phyloP scores from a whole-genome alignment of 345 rosid genomes.

The Conringia planisiliqua region DNA sequence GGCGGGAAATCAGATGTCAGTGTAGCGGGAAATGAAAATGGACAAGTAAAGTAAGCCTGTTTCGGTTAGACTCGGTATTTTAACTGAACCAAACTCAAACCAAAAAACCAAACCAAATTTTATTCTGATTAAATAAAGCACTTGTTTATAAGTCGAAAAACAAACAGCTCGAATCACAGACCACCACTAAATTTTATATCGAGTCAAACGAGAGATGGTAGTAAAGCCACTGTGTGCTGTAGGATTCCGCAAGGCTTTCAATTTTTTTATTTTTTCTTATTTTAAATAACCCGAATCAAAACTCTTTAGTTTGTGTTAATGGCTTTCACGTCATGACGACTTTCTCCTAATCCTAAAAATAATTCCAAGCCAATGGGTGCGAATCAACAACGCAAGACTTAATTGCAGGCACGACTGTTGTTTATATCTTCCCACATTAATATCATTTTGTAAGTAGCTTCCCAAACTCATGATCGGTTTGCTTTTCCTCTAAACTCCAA shows the following conservation, averaged over 20 bases:
- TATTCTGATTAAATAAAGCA: neutral
- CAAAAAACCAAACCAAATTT: neutral
- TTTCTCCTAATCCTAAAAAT: slow-evolving; percentile 9
- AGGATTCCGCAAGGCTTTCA: neutral
- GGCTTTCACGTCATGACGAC: slow-evolving; percentile 33
- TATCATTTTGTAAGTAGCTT: neutral
- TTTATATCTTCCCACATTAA: neutral
- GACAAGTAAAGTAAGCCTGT: neutral
- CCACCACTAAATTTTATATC: neutral
- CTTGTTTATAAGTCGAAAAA: neutral
- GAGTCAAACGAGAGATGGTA: slow-evolving; percentile 11
- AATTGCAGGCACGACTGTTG: slow-evolving; percentile 27
- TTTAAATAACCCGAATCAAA: slow-evolving; percentile 1
- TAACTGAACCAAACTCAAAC: neutral
- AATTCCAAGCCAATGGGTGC: neutral
- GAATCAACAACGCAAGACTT: slow-evolving; percentile 25
- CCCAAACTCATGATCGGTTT: neutral
- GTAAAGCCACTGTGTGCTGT: slow-evolving; percentile 20
- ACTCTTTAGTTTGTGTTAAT: slow-evolving; percentile 19
- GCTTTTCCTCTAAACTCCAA: neutral
- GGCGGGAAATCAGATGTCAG: slow-evolving; percentile 25
- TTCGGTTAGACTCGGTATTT: slow-evolving; percentile 9
- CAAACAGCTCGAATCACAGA: neutral
- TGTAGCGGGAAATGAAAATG: slow-evolving; percentile 17
- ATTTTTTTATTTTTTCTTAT: neutral